phyloP scores from a whole-genome alignment of 2,329 filamentous ascomycete genomes.

The Elsinoe perseae region DNA sequence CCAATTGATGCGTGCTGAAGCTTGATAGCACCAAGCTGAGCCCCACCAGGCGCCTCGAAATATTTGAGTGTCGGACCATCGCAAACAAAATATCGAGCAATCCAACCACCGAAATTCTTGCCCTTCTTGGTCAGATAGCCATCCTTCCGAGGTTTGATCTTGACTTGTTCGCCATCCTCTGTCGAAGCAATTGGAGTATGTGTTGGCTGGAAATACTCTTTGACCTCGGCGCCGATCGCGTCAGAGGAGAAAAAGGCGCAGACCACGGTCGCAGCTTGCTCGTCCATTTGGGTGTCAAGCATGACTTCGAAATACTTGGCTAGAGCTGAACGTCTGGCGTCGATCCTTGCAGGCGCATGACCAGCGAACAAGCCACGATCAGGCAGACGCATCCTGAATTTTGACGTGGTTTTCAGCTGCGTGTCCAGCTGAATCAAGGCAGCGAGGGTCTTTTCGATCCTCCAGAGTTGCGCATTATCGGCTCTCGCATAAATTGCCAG shows the following conservation, averaged over 20 bases:
- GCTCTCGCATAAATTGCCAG: slow-evolving; percentile 75
- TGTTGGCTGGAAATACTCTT: slow-evolving; percentile 34
- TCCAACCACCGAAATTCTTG: slow-evolving; percentile 99
- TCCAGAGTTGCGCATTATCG: slow-evolving; percentile 74
- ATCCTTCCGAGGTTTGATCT: slow-evolving; percentile 53
- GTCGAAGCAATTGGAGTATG: neutral
- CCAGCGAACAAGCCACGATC: slow-evolving; percentile 83
- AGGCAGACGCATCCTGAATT: slow-evolving; percentile 68
- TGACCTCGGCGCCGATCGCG: slow-evolving; percentile 51
- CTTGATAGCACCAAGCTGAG: slow-evolving; percentile 89
- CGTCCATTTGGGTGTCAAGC: slow-evolving; percentile 73
- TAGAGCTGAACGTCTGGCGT: slow-evolving; percentile 71
- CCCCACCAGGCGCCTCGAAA: slow-evolving; percentile 82
- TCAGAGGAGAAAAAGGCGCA: slow-evolving; percentile 77
- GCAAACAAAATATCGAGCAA: slow-evolving; percentile 67
- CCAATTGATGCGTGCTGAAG: slow-evolving; percentile 85
- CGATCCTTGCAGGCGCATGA: slow-evolving; percentile 87
- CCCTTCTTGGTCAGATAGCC: slow-evolving; percentile 94
- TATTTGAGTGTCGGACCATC: slow-evolving; percentile 72
- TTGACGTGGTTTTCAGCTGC: slow-evolving; percentile 64
- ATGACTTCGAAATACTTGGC: slow-evolving; percentile 81
- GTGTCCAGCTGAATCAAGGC: slow-evolving; percentile 77
- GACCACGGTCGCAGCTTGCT: slow-evolving; percentile 65
- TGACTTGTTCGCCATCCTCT: slow-evolving; percentile 19
- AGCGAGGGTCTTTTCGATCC: slow-evolving; percentile 82